phyloP scores from a whole-genome alignment of 306 rosid genomes.

The Malus orientalis region DNA sequence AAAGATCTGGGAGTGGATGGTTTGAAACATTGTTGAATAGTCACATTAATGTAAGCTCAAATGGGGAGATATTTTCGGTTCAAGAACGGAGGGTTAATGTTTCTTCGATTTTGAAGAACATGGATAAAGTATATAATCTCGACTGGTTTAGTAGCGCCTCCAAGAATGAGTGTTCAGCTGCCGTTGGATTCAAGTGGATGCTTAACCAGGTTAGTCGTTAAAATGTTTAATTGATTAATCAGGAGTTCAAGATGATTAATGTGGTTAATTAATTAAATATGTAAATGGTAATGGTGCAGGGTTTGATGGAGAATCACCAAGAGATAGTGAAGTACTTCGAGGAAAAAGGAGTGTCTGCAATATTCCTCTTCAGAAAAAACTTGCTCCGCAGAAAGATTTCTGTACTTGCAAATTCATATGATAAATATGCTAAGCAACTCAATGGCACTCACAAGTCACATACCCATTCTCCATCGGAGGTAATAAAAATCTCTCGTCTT shows the following conservation, averaged over 20 bases:
- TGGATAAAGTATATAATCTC: constrained; percentile 26
- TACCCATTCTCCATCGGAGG: constrained; percentile 47
- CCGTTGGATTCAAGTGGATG: constrained; percentile 35
- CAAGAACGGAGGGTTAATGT: constrained; percentile 18
- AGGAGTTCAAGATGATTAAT: not conserved
- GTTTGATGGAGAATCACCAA: constrained; percentile 39
- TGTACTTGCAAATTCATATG: constrained; percentile 49
- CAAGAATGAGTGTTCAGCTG: constrained; percentile 25
- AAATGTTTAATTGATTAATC: too few relatives aligned
- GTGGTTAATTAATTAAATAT: not conserved
- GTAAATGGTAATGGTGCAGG: constrained; percentile 14
- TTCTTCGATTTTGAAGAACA: constrained; percentile 20
- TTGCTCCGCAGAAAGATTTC: constrained; percentile 62
- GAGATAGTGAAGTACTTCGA: constrained; percentile 53
- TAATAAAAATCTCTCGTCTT: not conserved
- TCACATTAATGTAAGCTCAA: constrained; percentile 25
- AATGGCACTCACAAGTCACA: constrained; percentile 73
- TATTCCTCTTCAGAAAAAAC: constrained; percentile 56
- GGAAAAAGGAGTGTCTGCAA: constrained; percentile 34
- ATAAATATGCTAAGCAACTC: constrained; percentile 46
- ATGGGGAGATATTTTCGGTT: constrained; percentile 23
- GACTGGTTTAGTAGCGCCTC: constrained; percentile 32
- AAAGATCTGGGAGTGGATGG: constrained; percentile 37
- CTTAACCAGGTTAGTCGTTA: not conserved
- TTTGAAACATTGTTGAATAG: constrained; percentile 27